Evolutionary conservation across 306 rosid species (phyloP).

Genomic region (Alnus glutinosa): DNA sequence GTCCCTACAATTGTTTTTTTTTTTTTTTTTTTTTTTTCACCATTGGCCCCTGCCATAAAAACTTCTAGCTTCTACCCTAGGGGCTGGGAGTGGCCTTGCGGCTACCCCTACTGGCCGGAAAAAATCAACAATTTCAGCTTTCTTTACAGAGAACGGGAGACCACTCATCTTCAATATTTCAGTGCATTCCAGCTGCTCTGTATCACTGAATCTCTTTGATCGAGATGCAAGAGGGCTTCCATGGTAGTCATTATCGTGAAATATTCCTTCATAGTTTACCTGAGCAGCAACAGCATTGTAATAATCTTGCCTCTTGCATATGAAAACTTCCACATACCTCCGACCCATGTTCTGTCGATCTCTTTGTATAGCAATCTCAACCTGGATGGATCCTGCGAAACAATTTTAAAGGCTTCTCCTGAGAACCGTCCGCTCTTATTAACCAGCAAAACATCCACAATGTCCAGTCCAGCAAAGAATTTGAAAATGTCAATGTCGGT

Average conservation of each 20-base stretch:
- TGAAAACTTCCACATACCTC: slow-evolving; percentile 90
- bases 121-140: slow-evolving; percentile 72
- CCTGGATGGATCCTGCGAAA: slow-evolving; percentile 93
- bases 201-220: slow-evolving; percentile 79
- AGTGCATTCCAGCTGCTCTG: slow-evolving; percentile 90
- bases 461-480: slow-evolving; percentile 93
- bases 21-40: too few species aligned
- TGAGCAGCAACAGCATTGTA: slow-evolving; percentile 89
- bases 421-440: slow-evolving; percentile 94
- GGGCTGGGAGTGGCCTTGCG: too few species aligned
- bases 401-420: slow-evolving; percentile 92
- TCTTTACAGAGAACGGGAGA: slow-evolving; percentile 71
- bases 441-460: slow-evolving; percentile 93
- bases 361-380: slow-evolving; percentile 84
- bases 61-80: too few species aligned
- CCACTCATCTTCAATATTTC: slow-evolving; percentile 99
- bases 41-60: too few species aligned
- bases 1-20: too few species aligned
- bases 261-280: slow-evolving; percentile 74
- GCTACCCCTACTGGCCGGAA: slow-evolving; percentile 30
- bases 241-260: slow-evolving; percentile 76
- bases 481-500: slow-evolving; percentile 89
- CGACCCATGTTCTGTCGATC: slow-evolving; percentile 98
- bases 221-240: slow-evolving; percentile 94
- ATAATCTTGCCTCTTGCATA: slow-evolving; percentile 95